Conservation (phyloP, 1,284 basidiomycete species). For the Peniophora sp. region DNA sequence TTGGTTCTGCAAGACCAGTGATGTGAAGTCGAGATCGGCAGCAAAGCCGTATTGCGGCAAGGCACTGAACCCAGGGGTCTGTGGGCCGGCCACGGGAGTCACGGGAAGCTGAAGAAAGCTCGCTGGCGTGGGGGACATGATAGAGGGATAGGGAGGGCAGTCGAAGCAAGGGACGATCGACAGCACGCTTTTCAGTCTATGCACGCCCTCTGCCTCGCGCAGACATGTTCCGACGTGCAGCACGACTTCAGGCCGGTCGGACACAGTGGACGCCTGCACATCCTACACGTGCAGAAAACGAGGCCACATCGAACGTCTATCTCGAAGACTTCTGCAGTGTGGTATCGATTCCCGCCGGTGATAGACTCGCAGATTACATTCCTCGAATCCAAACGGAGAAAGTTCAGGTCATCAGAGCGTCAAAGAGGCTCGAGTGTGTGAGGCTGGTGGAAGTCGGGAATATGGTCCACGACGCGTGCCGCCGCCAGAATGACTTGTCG, state of each 20-base stretch:
- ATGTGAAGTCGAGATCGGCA: constrained; percentile 50
- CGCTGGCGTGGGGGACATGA: constrained; percentile 5
- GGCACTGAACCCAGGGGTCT: constrained; percentile 12
- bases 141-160: background rate
- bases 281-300: constrained; percentile 7
- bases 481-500: too few relatives aligned
- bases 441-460: background rate
- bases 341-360: background rate
- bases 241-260: background rate
- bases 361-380: background rate
- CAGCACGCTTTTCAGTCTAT: background rate
- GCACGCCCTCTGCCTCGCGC: background rate
- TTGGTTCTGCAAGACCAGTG: constrained; percentile 51
- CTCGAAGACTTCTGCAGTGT: background rate
- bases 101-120: constrained; percentile 9
- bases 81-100: constrained; percentile 7
- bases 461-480: too few relatives aligned
- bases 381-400: background rate
- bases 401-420: background rate
- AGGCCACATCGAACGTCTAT: background rate
- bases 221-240: background rate
- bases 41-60: constrained; percentile 71
- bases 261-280: background rate
- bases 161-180: background rate
- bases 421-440: background rate